Conservation (phyloP, 352 stramenopile species). For the Pythium brachiatum region DNA sequence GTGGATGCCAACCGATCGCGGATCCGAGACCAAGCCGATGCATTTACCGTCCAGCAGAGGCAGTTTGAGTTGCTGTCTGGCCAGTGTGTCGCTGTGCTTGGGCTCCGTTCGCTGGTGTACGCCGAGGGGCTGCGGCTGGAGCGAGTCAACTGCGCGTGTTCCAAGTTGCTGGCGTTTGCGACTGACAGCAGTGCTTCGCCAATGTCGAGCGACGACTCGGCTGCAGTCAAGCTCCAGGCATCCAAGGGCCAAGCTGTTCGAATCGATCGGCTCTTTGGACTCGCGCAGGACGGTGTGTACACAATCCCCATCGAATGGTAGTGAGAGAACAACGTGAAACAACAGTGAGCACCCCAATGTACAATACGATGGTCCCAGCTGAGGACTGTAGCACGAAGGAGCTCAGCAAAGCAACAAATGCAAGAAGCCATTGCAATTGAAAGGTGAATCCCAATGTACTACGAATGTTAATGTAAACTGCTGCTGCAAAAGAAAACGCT, state of each 20-base stretch:
- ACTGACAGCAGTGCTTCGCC: slow-evolving; percentile 26
- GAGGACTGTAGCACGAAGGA: too few species aligned
- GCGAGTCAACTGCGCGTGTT: slow-evolving; percentile 18
- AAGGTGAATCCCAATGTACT: slow-evolving; percentile 25
- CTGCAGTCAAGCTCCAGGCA: neutral
- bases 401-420: too few species aligned
- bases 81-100: slow-evolving; percentile 36
- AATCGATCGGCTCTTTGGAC: slow-evolving; percentile 21
- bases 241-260: slow-evolving; percentile 7
- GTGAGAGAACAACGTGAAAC: too few species aligned
- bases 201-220: neutral
- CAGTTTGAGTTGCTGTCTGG: slow-evolving; percentile 36
- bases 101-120: slow-evolving; percentile 32
- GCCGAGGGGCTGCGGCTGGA: slow-evolving; percentile 33
- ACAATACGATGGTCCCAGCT: too few species aligned
- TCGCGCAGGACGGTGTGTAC: slow-evolving; percentile 23
- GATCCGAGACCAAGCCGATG: slow-evolving; percentile 14
- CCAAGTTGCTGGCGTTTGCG: slow-evolving; percentile 28
- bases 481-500: slow-evolving; percentile 21
- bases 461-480: slow-evolving; percentile 34
- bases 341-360: too few species aligned
- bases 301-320: slow-evolving; percentile 18
- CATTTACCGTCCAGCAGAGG: slow-evolving; percentile 1
- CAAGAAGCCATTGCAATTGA: neutral
- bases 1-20: slow-evolving; percentile 6